phyloP scores from a whole-genome alignment of 1,284 basidiomycete genomes.

The Marasmius sp. region DNA sequence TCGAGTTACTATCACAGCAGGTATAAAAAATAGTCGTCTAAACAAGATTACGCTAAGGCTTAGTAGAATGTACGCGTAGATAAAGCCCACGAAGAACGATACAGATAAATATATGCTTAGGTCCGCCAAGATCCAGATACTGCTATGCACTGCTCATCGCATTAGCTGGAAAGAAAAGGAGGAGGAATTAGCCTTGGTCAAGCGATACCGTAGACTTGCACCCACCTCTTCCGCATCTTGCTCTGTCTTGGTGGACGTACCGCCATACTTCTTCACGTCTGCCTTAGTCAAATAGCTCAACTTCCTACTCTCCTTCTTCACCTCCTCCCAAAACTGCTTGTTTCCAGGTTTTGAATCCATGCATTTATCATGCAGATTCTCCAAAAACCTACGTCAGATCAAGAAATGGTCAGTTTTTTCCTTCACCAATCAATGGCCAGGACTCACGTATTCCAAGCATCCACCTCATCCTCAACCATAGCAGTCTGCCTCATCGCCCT shows the following conservation, averaged over 20 bases:
- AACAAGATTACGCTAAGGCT: no score
- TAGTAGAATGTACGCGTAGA: no score
- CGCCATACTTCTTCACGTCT: conserved; percentile 60
- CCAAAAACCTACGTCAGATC: conserved; percentile 51
- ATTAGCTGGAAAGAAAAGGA: no score
- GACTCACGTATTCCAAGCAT: conserved; percentile 72
- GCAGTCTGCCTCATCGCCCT: conserved; percentile 62
- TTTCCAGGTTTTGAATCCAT: conserved; percentile 52
- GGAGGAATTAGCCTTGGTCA: no score
- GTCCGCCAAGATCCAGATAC: no score
- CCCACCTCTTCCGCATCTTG: conserved; percentile 44
- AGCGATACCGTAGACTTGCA: neutral
- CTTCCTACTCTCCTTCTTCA: conserved; percentile 48
- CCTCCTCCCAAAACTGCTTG: conserved; percentile 59
- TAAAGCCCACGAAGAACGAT: no score
- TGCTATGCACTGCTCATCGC: no score
- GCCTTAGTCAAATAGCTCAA: conserved; percentile 63
- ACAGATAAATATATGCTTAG: no score
- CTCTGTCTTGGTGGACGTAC: conserved; percentile 54
- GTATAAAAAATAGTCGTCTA: no score
- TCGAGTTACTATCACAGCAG: no score
- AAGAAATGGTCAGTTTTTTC: neutral
- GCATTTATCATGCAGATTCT: conserved; percentile 56
- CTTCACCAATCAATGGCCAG: neutral
- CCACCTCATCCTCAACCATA: conserved; percentile 75